A percentile compares a stretch with the other conserved stretches of the same genome.
Evolutionary conservation across 1,284 basidiomycete genomes (phyloP).

Genomic region (Boletus sp.): DNA sequence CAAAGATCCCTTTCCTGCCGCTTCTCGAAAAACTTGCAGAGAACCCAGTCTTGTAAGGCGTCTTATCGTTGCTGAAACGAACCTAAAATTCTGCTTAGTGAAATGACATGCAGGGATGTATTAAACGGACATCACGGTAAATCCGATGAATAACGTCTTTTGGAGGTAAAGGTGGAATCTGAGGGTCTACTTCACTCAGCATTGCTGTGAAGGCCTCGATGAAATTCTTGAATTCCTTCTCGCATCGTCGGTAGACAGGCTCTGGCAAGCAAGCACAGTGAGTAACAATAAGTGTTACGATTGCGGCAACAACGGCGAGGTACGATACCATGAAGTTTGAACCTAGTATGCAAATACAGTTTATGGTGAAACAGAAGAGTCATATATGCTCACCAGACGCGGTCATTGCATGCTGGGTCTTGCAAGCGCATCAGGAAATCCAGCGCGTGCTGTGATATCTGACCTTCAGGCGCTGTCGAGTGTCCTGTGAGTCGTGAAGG

Average conservation of each 20-base stretch:
- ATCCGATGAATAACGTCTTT: constrained; percentile 86
- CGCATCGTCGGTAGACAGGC: constrained; percentile 75
- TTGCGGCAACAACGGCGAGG: background rate
- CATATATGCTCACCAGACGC: constrained; percentile 62
- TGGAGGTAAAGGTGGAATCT: constrained; percentile 80
- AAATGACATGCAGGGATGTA: background rate
- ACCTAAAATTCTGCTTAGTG: constrained; percentile 43
- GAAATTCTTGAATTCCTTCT: constrained; percentile 86
- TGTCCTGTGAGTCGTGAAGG: background rate
- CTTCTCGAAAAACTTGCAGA: constrained; percentile 77
- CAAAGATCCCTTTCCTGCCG: constrained; percentile 76
- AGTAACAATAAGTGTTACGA: background rate
- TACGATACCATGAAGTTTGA: constrained; percentile 63
- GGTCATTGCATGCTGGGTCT: constrained; percentile 78
- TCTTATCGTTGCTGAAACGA: constrained; percentile 91
- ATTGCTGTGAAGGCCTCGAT: constrained; percentile 65
- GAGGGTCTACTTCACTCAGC: constrained; percentile 67
- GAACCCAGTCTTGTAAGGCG: constrained; percentile 83
- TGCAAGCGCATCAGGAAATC: constrained; percentile 70
- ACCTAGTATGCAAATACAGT: constrained; percentile 48
- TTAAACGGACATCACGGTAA: constrained; percentile 67
- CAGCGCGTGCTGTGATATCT: constrained; percentile 81
- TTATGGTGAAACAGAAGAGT: background rate
- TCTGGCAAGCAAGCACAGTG: constrained; percentile 43
- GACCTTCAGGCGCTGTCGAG: constrained; percentile 71